Percentiles rank a stretch among this genome's conserved stretches.
These are phyloP conservation scores for Linnemannia elongata DNA, from an alignment of 192 early-diverging fungal species.

Conservation along the genomic window DNA sequence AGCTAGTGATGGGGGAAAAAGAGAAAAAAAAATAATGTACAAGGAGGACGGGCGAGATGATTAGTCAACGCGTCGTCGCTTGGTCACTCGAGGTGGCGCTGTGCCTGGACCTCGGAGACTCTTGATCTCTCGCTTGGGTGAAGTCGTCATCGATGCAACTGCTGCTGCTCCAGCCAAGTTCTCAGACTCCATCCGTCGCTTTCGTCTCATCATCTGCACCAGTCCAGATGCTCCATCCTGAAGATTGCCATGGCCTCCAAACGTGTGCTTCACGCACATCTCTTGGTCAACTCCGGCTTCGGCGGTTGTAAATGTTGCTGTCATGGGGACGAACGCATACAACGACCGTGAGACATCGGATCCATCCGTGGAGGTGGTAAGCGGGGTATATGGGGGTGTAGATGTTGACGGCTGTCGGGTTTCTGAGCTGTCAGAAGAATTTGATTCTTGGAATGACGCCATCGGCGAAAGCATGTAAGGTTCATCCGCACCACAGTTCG, in stretches of 20 bases:
- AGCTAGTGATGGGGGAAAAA: no score
- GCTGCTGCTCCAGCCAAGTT: no score
- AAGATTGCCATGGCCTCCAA: neutral
- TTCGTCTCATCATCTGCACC: constrained; percentile 18
- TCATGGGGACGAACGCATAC: constrained; percentile 27
- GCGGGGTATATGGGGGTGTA: neutral
- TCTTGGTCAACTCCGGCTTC: neutral
- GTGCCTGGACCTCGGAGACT: constrained; percentile 5
- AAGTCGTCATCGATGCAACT: neutral
- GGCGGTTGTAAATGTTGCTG: neutral
- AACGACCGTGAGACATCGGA: constrained; percentile 13
- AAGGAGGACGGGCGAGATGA: no score
- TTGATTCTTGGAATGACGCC: neutral
- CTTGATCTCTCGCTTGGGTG: constrained; percentile 17
- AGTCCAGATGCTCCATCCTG: constrained; percentile 5
- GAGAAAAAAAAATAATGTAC: constrained; percentile 1
- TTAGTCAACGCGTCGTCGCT: constrained; percentile 32
- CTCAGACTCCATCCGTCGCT: constrained; percentile 36
- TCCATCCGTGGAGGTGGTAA: neutral
- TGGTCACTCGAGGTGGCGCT: constrained; percentile 27
- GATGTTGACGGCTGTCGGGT: constrained; percentile 7
- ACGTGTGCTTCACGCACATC: neutral
- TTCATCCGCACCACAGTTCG: neutral
- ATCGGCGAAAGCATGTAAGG: neutral
- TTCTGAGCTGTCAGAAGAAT: neutral